These are phyloP conservation scores for Spongispora temasekensis DNA, from an alignment of 1,284 basidiomycete genomes.

Conservation along the genomic window DNA sequence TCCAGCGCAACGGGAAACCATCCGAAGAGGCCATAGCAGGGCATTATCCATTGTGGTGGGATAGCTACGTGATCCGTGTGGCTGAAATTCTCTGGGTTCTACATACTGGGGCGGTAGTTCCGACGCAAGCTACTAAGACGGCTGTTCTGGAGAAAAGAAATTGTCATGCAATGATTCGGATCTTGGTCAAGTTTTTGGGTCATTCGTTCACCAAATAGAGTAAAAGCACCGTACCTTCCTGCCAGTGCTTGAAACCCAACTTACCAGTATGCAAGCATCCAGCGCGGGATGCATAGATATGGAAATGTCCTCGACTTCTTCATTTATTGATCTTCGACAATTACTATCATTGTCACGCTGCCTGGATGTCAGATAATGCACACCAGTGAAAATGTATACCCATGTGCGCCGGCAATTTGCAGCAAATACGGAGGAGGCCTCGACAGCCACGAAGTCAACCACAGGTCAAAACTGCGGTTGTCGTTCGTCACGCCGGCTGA, in stretches of 20 bases:
- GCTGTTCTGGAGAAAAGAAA: not conserved
- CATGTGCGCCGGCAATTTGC: too few species aligned
- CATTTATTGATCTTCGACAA: too few species aligned
- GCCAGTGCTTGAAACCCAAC: conserved; percentile 8
- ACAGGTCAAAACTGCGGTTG: too few species aligned
- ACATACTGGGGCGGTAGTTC: conserved; percentile 2
- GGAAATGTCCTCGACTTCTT: too few species aligned
- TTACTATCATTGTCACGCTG: too few species aligned
- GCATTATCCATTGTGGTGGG: not conserved
- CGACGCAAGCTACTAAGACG: not conserved
- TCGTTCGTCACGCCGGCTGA: too few species aligned
- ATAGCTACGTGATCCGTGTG: conserved; percentile 1
- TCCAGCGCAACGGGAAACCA: not conserved
- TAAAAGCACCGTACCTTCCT: not conserved
- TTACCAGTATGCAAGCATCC: not conserved
- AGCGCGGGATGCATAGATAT: conserved; percentile 5
- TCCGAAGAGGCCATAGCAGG: conserved; percentile 1
- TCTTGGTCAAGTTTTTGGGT: conserved; percentile 9
- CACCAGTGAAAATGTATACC: too few species aligned
- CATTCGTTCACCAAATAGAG: conserved; percentile 11
- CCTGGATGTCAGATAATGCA: too few species aligned
- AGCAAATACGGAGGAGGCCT: too few species aligned
- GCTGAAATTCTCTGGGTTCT: conserved; percentile 3
- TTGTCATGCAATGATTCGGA: conserved; percentile 12
- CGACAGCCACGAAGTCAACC: too few species aligned